Evolutionary conservation across 176 grass and related monocot genomes (phyloP), one percentile per base, ranked within the genome.

Genomic region (Triticum turgidum): DNA sequence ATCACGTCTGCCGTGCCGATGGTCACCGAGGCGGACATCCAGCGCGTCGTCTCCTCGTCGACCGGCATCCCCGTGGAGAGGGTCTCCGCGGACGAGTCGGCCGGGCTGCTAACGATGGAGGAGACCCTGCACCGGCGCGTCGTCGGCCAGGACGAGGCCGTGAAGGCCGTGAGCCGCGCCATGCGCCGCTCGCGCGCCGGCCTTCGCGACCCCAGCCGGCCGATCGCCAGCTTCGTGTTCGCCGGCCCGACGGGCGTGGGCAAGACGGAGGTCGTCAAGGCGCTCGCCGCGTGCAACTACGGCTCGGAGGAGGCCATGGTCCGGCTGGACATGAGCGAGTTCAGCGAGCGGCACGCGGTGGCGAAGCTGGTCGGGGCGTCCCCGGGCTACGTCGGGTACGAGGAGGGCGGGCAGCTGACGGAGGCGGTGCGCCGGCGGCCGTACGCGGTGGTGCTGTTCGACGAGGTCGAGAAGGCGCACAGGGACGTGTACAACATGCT

Each of bases 241-340:
- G 94, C 93, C 21, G 95, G 95, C 13, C 93, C 95, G 37, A 97
- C 95, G 17, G 95, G 92, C 32, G 95, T 95, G 12, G 95, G 95
- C 20, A 97, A 97, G 83, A 95, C 95, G 10, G 89, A 97, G 84
- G 85, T 97, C 20, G 95, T 93, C 15, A 97, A 97, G 39, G 71
- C 85, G 4, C 80, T 97, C 52, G 95, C 95, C 6, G 49, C 92
- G 10, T 97, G 91, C 82, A 91, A 94, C 88, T 95, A 90, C 65
- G 92, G 92, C 3, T 97, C 92, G 6, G 87, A 97, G 82, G 95
- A 97, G 65, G 95, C 95, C 41, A 97, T 97, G 95, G 90, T 93
- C 86, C 86, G 92, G 25, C 87, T 95, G 39, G 92, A 95, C 82
- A 97, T 97, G 95, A 97, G 92, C 69, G 92, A 97, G 72, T 97